These are phyloP conservation scores for Phytophthora hybrid DNA, from an alignment of 352 stramenopile genomes.

Conservation along the genomic window DNA sequence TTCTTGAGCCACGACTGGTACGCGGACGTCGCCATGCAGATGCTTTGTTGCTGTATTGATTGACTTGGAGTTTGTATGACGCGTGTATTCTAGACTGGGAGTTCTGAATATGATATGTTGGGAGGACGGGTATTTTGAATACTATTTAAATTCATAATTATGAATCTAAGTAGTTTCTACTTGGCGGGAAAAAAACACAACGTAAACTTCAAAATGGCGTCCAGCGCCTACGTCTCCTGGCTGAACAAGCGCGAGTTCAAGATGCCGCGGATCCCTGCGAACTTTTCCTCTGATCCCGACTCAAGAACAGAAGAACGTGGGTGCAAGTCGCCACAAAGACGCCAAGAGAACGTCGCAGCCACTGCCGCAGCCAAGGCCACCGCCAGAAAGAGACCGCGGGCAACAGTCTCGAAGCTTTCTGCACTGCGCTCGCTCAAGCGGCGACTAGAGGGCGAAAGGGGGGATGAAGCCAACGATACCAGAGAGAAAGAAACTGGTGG, in stretches of 20 bases:
- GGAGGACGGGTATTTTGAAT: no score
- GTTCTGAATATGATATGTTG: neutral
- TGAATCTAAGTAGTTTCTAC: neutral
- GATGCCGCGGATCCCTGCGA: neutral
- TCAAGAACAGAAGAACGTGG: neutral
- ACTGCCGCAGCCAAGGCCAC: neutral
- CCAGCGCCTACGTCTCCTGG: constrained; percentile 12
- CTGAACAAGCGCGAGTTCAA: constrained; percentile 25
- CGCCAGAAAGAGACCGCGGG: neutral
- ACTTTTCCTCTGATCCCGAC: neutral
- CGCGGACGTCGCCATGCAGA: constrained; percentile 23
- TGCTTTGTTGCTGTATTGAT: neutral
- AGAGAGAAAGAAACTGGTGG: neutral
- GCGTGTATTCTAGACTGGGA: neutral
- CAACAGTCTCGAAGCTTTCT: neutral
- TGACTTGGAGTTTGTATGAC: neutral
- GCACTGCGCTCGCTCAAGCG: neutral
- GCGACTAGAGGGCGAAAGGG: neutral
- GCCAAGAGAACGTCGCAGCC: neutral
- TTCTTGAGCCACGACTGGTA: constrained; percentile 53
- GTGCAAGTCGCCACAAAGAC: neutral
- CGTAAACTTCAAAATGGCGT: constrained; percentile 1
- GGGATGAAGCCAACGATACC: neutral
- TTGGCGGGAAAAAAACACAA: neutral
- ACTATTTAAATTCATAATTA: no score